Evolutionary conservation across 345 rosid genomes (phyloP).

Genomic region (Citrus trifoliata): DNA sequence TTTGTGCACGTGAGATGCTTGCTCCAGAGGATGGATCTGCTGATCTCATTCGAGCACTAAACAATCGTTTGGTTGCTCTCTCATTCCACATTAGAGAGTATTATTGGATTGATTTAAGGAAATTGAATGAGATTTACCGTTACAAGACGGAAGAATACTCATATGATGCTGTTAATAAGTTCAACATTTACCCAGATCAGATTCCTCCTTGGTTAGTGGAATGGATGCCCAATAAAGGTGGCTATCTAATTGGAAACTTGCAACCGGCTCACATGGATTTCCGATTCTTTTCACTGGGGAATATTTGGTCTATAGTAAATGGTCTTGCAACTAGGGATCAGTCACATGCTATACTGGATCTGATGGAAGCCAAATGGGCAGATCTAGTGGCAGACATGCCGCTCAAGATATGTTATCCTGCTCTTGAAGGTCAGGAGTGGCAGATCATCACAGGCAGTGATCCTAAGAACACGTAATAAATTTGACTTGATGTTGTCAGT

Average conservation of each 20-base stretch:
- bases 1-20: slow-evolving; percentile 87
- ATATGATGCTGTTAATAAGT: slow-evolving; percentile 86
- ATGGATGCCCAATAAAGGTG: slow-evolving; percentile 82
- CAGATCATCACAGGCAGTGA: slow-evolving; percentile 88
- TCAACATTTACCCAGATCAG: slow-evolving; percentile 94
- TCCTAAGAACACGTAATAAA: slow-evolving; percentile 80
- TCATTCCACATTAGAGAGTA: slow-evolving; percentile 93
- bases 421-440: slow-evolving; percentile 85
- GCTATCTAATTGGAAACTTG: slow-evolving; percentile 78
- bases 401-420: slow-evolving; percentile 87
- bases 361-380: slow-evolving; percentile 77
- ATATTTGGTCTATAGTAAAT: slow-evolving; percentile 68
- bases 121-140: slow-evolving; percentile 69
- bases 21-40: slow-evolving; percentile 87
- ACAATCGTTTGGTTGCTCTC: slow-evolving; percentile 83
- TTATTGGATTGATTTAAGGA: slow-evolving; percentile 80
- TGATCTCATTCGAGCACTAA: slow-evolving; percentile 70
- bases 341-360: slow-evolving; percentile 64
- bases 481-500: not conserved
- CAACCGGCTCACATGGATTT: slow-evolving; percentile 98
- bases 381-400: slow-evolving; percentile 87
- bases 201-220: slow-evolving; percentile 88
- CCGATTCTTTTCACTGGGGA: slow-evolving; percentile 84
- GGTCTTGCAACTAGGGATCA: slow-evolving; percentile 55
- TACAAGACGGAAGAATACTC: slow-evolving; percentile 93